A percentile compares a stretch with the other conserved stretches of the same genome.
These are phyloP conservation scores for Teunomyces gatunensis DNA, from an alignment of 805 yeast species.

Conservation along the genomic window DNA sequence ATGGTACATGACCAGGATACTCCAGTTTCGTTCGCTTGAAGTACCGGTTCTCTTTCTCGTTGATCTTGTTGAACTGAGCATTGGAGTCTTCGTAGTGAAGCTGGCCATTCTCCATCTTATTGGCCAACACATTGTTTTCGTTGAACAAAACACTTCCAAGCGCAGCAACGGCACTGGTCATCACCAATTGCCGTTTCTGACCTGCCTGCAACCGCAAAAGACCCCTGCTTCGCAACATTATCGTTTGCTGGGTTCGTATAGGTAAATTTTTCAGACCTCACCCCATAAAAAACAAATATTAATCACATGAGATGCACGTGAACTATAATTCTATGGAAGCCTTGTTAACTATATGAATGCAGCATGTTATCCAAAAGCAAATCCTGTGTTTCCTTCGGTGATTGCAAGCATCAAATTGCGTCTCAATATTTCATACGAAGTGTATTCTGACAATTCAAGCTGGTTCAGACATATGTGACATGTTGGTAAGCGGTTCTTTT, in stretches of 20 bases:
- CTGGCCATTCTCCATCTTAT: slow-evolving; percentile 54
- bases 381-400: slow-evolving; percentile 94
- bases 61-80: slow-evolving; percentile 26
- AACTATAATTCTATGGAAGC: no score
- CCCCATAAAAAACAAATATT: neutral
- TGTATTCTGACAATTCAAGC: slow-evolving; percentile 88
- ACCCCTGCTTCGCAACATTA: neutral
- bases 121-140: slow-evolving; percentile 54
- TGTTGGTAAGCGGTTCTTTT: slow-evolving; percentile 83
- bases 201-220: neutral
- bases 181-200: slow-evolving; percentile 10
- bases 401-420: slow-evolving; percentile 79
- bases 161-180: slow-evolving; percentile 15
- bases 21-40: slow-evolving; percentile 43
- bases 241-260: neutral
- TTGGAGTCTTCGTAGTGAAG: slow-evolving; percentile 38
- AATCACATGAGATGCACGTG: no score
- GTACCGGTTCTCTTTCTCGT: slow-evolving; percentile 22
- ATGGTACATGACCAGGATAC: slow-evolving; percentile 79
- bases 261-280: neutral
- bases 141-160: slow-evolving; percentile 32
- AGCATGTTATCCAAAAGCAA: slow-evolving; percentile 64
- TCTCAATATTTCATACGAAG: slow-evolving; percentile 79
- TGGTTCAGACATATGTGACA: slow-evolving; percentile 98
- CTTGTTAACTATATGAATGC: no score